Percentiles rank a stretch among this genome's conserved stretches.
These are phyloP conservation scores for Candida sojae DNA, from an alignment of 1,139 yeast species.

Conservation along the genomic window DNA sequence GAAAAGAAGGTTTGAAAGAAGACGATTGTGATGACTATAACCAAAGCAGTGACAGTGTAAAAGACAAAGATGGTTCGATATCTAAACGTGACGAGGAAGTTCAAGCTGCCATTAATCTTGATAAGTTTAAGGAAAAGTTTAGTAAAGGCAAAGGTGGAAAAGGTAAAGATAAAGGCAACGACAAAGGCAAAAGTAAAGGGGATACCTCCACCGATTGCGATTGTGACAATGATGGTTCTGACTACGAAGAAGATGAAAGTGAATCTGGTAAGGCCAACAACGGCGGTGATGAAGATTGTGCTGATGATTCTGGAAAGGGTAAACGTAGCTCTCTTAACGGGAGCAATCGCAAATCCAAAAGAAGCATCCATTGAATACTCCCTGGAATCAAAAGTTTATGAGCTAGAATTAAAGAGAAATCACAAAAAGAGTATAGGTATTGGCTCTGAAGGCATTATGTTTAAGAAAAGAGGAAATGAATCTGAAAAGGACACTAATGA, in stretches of 20 bases:
- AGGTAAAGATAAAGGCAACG: background rate
- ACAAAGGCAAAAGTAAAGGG: background rate
- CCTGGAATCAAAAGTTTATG: background rate
- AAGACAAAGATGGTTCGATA: background rate
- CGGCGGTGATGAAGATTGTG: background rate
- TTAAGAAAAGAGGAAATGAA: no score
- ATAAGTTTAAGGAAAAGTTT: constrained; percentile 2
- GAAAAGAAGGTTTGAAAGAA: background rate
- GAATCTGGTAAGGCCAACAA: background rate
- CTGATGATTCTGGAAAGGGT: background rate
- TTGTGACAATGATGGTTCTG: no score
- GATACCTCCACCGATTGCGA: no score
- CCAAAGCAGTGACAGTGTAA: background rate
- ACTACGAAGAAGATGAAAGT: no score
- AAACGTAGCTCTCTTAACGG: background rate
- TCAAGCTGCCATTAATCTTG: constrained; percentile 2
- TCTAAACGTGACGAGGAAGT: background rate
- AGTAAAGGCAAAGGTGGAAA: constrained; percentile 3
- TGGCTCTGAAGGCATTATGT: background rate
- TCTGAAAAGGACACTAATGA: no score
- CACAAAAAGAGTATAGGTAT: background rate
- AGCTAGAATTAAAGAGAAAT: background rate
- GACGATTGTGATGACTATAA: background rate
- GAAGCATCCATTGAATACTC: background rate
- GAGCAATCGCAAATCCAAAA: constrained; percentile 5